Evolutionary conservation across 176 grass and related monocot genomes (phyloP).

Genomic region (Phragmites australis): DNA sequence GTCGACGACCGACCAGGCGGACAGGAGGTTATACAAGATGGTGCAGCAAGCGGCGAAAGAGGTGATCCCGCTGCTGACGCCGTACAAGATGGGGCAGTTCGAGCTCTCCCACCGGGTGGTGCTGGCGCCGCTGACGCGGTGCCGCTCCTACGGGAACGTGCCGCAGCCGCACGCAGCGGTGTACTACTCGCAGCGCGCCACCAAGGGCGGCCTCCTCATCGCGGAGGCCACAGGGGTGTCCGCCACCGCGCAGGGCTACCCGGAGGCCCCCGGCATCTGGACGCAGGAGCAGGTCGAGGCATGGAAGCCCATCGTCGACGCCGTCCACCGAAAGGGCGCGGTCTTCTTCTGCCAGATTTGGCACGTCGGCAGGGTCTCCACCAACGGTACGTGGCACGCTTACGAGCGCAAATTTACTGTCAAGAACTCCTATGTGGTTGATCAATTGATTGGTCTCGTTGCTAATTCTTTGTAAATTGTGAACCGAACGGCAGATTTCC

Average conservation of each 20-base stretch:
- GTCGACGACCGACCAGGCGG: background rate
- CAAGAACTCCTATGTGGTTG: no score
- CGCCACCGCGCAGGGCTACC: conserved; percentile 41
- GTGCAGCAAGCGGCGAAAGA: background rate
- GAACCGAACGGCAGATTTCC: background rate
- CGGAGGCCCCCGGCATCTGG: conserved; percentile 41
- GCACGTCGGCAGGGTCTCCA: conserved; percentile 48
- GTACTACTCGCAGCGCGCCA: conserved; percentile 62
- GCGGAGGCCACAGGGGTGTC: conserved; percentile 49
- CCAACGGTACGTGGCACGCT: background rate
- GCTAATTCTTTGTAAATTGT: background rate
- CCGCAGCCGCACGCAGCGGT: conserved; percentile 44
- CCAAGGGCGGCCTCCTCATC: conserved; percentile 47
- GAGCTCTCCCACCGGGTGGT: conserved; percentile 56
- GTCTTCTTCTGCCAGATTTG: conserved; percentile 54
- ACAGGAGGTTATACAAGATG: background rate
- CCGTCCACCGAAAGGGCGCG: conserved; percentile 48
- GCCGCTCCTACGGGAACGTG: conserved; percentile 48
- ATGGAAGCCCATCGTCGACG: conserved; percentile 64
- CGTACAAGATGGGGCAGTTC: conserved; percentile 45
- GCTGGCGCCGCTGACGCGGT: conserved; percentile 49
- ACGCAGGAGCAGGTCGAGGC: conserved; percentile 44
- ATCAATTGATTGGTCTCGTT: background rate
- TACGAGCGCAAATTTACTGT: background rate
- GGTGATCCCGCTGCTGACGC: conserved; percentile 40